Evolutionary conservation across 257 asterid species (phyloP).

Genomic region (Solanum chmielewskii): DNA sequence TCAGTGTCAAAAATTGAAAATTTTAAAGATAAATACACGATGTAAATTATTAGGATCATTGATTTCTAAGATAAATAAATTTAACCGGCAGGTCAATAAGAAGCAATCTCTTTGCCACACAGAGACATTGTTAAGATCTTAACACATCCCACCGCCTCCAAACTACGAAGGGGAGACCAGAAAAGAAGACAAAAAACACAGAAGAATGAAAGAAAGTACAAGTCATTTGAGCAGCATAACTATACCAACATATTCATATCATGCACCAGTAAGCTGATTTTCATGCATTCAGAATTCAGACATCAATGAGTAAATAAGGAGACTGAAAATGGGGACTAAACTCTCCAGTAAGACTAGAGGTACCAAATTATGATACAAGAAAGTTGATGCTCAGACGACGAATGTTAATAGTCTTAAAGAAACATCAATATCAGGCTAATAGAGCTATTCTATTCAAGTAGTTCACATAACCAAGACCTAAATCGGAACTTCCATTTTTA

Average conservation of each 20-base stretch:
- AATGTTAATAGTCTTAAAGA: background rate
- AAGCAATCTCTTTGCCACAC: background rate
- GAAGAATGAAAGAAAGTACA: background rate
- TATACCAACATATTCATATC: background rate
- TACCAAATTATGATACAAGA: background rate
- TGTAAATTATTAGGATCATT: background rate
- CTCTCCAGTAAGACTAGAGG: background rate
- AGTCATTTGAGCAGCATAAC: background rate
- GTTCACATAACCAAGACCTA: slow-evolving; percentile 7
- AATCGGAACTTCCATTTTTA: slow-evolving; percentile 68
- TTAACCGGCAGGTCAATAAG: background rate
- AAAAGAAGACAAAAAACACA: background rate
- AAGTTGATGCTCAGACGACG: background rate
- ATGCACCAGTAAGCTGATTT: background rate
- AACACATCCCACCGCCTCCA: background rate
- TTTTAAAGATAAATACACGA: too few species aligned
- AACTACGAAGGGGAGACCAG: background rate
- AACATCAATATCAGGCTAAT: background rate
- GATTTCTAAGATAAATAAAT: background rate
- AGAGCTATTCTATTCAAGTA: background rate
- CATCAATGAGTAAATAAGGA: background rate
- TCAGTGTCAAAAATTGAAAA: background rate
- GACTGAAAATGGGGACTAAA: background rate
- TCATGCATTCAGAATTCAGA: background rate
- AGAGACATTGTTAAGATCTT: background rate